Evolutionary conservation across 1,139 yeast species (phyloP).

Genomic region (Lodderomyces parapsilosis): DNA sequence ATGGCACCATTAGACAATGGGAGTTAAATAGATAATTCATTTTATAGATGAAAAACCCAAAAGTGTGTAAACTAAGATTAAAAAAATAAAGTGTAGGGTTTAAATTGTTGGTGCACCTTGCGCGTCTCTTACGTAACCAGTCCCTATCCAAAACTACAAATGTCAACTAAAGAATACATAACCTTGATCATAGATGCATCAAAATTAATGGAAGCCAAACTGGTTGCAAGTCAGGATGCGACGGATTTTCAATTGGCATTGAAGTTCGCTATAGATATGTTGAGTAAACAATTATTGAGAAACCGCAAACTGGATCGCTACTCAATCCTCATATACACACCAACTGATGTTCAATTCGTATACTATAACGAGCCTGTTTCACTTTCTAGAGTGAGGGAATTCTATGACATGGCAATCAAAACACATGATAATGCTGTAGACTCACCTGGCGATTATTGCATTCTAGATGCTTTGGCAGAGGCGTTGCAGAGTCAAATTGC

Average conservation of each 20-base stretch:
- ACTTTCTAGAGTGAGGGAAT: slow-evolving; percentile 21
- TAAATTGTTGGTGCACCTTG: too few relatives aligned
- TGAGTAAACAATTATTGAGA: slow-evolving; percentile 13
- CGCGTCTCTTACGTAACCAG: neutral
- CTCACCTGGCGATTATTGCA: slow-evolving; percentile 16
- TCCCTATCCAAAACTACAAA: neutral
- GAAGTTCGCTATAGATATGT: slow-evolving; percentile 7
- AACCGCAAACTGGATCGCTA: slow-evolving; percentile 15
- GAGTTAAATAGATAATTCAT: slow-evolving; percentile 9
- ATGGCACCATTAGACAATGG: slow-evolving; percentile 83
- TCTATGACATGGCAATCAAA: slow-evolving; percentile 10
- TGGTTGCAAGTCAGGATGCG: neutral
- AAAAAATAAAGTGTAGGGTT: too few relatives aligned
- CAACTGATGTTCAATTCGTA: slow-evolving; percentile 20
- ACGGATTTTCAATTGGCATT: slow-evolving; percentile 9
- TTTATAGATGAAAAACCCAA: neutral
- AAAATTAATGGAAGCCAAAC: slow-evolving; percentile 9
- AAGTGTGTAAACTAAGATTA: neutral
- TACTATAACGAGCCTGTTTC: slow-evolving; percentile 24
- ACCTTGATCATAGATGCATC: slow-evolving; percentile 36
- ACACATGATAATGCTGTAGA: slow-evolving; percentile 9
- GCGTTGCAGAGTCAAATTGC: slow-evolving; percentile 17
- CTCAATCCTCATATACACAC: slow-evolving; percentile 11
- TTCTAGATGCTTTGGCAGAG: slow-evolving; percentile 26
- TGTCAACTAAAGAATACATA: slow-evolving; percentile 41